Base-by-base conservation (phyloP, 2,329 filamentous ascomycete species). In the Leptographium lundbergii region DNA sequence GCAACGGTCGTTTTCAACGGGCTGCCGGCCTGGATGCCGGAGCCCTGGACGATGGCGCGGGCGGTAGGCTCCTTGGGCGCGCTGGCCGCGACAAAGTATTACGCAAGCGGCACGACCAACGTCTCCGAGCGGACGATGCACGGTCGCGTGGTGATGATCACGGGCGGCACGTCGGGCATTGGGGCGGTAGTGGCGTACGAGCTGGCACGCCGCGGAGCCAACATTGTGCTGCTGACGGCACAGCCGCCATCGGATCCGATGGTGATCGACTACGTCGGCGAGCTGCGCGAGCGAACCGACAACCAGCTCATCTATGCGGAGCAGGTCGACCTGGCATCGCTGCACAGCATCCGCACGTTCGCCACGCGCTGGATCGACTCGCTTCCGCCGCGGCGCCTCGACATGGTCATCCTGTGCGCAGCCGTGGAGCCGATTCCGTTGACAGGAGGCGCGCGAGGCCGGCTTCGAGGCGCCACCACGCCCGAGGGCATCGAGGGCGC, bases 301-400 rank as follows among this genome's bases (percentile, higher is more conserved):
- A 97, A 97, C 73, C 79, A 91, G 60, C 79, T 99, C 68, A 89
- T 99, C 65, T 97, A 95, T 67, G 91, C 94, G 61, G 94, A 99
- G 72, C 89, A 96, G 73, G 90, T 96, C 66, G 91, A 99, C 69
- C 81, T 99, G 32, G 75, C 86, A 14, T 92, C 87, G 19, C 77
- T 99, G n/a, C 84, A 96, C 70, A 95, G 89, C 70, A 86, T 99
- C 66, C 88, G 94, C 47, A 80, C 86, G 63, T 99, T 99, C 70
- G 94, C 94, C 14, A 99, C 94, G 0, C 92, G 90, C 75, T 99
- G 95, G 92, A 90, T 99, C 64, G 92, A 99, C 71, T 97, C 96
- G 71, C 82, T 88, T 25, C 92, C 94, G 3, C 89, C 91, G 10
- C 81, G 95, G 59, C 80, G 95, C 54, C 76, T 99, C 7, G 94